phyloP scores from a whole-genome alignment of 768 basidiomycete genomes.

The Pulveroboletus sp. region DNA sequence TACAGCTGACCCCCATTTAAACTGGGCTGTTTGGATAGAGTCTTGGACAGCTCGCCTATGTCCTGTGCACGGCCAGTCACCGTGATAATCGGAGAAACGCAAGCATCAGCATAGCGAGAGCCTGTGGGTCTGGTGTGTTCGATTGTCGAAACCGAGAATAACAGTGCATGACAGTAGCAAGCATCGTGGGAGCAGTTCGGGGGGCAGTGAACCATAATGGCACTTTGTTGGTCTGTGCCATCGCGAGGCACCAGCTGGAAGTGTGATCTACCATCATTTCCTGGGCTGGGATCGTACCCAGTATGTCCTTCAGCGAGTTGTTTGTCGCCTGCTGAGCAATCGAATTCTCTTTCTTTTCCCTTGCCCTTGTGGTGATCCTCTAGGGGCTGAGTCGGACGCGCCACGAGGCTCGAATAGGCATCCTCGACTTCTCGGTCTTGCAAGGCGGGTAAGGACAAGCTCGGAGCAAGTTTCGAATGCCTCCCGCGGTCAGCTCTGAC shows the following conservation, averaged over 20 bases:
- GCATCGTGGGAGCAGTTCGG: conserved; percentile 16
- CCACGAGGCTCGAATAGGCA: background rate
- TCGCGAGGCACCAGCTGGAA: conserved; percentile 19
- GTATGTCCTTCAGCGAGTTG: conserved; percentile 1
- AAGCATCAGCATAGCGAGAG: conserved; percentile 23
- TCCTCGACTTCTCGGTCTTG: conserved; percentile 2
- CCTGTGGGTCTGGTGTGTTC: background rate
- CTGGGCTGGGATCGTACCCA: background rate
- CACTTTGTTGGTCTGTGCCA: conserved; percentile 5
- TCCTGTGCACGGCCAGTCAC: background rate
- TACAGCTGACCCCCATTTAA: background rate
- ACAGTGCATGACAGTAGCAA: background rate
- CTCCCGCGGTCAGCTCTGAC: conserved; percentile 22
- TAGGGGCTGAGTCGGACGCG: background rate
- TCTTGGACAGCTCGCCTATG: background rate
- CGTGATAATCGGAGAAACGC: conserved; percentile 24
- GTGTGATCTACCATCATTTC: conserved; percentile 16
- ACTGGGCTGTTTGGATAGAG: background rate
- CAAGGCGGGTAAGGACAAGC: conserved; percentile 16
- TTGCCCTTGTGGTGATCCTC: background rate
- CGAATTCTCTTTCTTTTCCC: conserved; percentile 1
- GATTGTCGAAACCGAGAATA: background rate
- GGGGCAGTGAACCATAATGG: conserved; percentile 18
- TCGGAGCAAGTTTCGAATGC: conserved; percentile 14
- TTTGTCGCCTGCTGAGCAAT: background rate